A percentile compares a stretch with the other conserved stretches of the same genome.
Evolutionary conservation across 495 filamentous ascomycete species (phyloP).

Genomic region (Aspergillus incahuasiensis): DNA sequence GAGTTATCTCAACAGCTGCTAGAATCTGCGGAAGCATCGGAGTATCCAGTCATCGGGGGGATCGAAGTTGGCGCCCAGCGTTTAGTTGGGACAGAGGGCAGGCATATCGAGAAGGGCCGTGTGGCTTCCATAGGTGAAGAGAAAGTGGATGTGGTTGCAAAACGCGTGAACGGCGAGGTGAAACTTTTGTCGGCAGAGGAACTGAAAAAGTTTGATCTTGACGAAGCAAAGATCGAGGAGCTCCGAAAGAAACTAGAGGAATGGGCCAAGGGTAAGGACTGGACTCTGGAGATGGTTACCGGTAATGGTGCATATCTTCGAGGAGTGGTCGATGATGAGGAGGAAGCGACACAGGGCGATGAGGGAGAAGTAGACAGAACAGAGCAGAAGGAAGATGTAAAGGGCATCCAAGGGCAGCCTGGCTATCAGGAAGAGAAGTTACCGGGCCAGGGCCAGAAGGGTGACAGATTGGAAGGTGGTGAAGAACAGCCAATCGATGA

Average conservation of each 20-base stretch:
- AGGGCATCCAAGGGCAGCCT: not conserved
- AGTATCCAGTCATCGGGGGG: constrained; percentile 51
- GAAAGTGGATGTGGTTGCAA: constrained; percentile 49
- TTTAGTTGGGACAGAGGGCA: constrained; percentile 53
- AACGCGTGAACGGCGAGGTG: constrained; percentile 54
- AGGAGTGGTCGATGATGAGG: constrained; percentile 33
- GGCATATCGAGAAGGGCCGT: constrained; percentile 49
- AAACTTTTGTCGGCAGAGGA: constrained; percentile 53
- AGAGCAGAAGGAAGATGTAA: constrained; percentile 5
- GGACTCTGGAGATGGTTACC: constrained; percentile 45
- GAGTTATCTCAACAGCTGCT: constrained; percentile 35
- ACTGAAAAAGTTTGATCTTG: constrained; percentile 64
- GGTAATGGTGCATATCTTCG: constrained; percentile 42
- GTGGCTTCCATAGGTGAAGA: constrained; percentile 37
- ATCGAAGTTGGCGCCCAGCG: constrained; percentile 56
- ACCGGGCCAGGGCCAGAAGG: not conserved
- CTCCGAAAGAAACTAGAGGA: constrained; percentile 52
- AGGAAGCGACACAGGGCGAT: constrained; percentile 34
- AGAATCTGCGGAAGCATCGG: constrained; percentile 22
- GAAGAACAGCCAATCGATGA: constrained; percentile 7
- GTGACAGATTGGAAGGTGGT: not conserved
- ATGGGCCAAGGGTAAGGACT: constrained; percentile 39
- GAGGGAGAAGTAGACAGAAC: constrained; percentile 23
- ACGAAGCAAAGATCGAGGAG: constrained; percentile 60
- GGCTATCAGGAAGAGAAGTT: not conserved